Conservation (phyloP, 2,329 filamentous ascomycete species). For the Phialemoniopsis sp. region DNA sequence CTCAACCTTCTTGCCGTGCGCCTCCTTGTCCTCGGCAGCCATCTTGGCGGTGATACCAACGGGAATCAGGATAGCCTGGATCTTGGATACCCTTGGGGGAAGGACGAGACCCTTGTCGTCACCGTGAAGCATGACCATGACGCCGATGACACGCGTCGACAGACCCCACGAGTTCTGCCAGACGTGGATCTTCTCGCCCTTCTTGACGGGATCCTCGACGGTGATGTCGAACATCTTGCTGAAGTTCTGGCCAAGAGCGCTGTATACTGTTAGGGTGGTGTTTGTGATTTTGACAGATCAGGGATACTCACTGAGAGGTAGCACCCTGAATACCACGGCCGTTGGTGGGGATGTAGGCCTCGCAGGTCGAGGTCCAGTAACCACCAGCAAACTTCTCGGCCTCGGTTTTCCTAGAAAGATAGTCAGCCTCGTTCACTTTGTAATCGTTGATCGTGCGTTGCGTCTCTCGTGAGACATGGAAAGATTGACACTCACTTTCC, state of each 20-base stretch:
- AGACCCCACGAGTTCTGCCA: constrained; percentile 99
- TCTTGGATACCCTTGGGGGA: constrained; percentile 82
- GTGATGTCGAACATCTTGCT: constrained; percentile 93
- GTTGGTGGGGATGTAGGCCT: constrained; percentile 94
- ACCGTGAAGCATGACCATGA: constrained; percentile 98
- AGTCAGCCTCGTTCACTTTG: not conserved
- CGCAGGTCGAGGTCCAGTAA: constrained; percentile 93
- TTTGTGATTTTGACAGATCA: not conserved
- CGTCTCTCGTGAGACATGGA: too few species aligned
- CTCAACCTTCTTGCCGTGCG: constrained; percentile 72
- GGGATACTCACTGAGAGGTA: constrained; percentile 70
- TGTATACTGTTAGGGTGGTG: constrained; percentile 4
- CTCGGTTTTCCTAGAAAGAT: constrained; percentile 69
- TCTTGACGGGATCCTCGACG: constrained; percentile 84
- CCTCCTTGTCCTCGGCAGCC: constrained; percentile 70
- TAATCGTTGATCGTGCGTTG: too few species aligned
- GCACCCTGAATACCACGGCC: constrained; percentile 95
- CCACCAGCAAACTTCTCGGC: constrained; percentile 98
- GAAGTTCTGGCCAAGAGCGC: constrained; percentile 85
- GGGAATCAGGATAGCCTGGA: constrained; percentile 83
- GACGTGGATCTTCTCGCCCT: constrained; percentile 76
- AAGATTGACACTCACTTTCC: constrained; percentile 40
- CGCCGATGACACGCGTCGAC: constrained; percentile 93
- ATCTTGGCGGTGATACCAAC: constrained; percentile 91
- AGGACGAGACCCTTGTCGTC: constrained; percentile 94